Evolutionary conservation across 768 basidiomycete species (phyloP).

Genomic region (Suillus fuscotomentosus): DNA sequence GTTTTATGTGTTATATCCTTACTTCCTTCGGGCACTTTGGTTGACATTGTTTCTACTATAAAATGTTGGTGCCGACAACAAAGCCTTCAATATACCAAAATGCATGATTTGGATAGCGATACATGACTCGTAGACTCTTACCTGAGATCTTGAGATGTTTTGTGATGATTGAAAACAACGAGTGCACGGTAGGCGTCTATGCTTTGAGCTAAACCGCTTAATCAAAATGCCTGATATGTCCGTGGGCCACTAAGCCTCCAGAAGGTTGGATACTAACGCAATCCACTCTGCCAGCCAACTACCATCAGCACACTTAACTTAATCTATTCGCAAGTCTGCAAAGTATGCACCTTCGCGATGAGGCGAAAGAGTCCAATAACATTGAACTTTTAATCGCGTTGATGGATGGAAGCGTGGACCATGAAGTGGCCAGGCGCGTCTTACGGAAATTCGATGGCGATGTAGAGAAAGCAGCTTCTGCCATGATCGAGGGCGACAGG

Average conservation of each 20-base stretch:
- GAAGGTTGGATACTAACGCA: neutral
- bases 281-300: neutral
- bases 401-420: slow-evolving; percentile 41
- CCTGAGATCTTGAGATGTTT: neutral
- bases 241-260: neutral
- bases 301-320: neutral
- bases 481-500: slow-evolving; percentile 51
- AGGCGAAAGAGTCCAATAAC: slow-evolving; percentile 27
- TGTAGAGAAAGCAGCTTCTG: slow-evolving; percentile 52
- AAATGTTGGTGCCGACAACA: neutral
- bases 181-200: neutral
- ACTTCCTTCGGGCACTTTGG: neutral
- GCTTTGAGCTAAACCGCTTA: neutral
- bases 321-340: neutral
- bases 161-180: neutral
- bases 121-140: neutral
- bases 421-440: slow-evolving; percentile 50
- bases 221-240: neutral
- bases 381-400: slow-evolving; percentile 35
- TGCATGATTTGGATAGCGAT: neutral
- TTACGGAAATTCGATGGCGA: slow-evolving; percentile 61
- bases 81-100: neutral
- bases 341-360: slow-evolving; percentile 14
- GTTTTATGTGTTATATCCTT: neutral
- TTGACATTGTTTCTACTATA: neutral